A percentile compares a stretch with the other conserved stretches of the same genome.
phyloP scores from a whole-genome alignment of 306 rosid genomes.

The Fagus sylvatica region DNA sequence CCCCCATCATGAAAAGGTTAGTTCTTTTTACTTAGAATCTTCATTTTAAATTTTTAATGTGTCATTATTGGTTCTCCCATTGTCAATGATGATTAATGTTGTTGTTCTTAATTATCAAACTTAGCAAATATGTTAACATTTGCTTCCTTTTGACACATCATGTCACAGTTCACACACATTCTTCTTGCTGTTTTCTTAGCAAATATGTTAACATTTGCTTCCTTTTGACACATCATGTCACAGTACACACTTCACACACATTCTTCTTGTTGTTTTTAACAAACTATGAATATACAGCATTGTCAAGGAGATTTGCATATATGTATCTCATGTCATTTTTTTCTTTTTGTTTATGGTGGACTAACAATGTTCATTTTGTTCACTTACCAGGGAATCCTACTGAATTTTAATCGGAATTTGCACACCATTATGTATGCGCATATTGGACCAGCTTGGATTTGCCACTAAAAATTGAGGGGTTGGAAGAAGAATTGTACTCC shows the following conservation, averaged over 20 bases:
- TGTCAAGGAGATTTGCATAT: background rate
- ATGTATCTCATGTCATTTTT: background rate
- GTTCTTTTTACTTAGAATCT: background rate
- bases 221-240: too few species aligned
- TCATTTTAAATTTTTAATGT: background rate
- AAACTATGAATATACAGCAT: too few species aligned
- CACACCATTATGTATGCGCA: background rate
- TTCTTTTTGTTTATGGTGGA: background rate
- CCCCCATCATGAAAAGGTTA: conserved; percentile 46
- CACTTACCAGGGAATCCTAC: conserved; percentile 1
- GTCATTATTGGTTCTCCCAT: too few species aligned
- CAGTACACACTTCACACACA: too few species aligned
- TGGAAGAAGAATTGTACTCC: background rate
- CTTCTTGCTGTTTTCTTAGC: too few species aligned
- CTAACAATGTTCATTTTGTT: conserved; percentile 12
- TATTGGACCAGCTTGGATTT: conserved; percentile 9
- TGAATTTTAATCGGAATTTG: background rate
- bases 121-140: too few species aligned
- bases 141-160: too few species aligned
- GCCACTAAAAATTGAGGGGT: background rate
- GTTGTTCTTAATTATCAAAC: too few species aligned
- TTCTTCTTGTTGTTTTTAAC: too few species aligned
- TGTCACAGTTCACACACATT: too few species aligned
- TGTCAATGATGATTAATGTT: too few species aligned
- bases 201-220: too few species aligned